phyloP scores from a whole-genome alignment of 139 green algal species.

The Zygnema cylindricum region DNA sequence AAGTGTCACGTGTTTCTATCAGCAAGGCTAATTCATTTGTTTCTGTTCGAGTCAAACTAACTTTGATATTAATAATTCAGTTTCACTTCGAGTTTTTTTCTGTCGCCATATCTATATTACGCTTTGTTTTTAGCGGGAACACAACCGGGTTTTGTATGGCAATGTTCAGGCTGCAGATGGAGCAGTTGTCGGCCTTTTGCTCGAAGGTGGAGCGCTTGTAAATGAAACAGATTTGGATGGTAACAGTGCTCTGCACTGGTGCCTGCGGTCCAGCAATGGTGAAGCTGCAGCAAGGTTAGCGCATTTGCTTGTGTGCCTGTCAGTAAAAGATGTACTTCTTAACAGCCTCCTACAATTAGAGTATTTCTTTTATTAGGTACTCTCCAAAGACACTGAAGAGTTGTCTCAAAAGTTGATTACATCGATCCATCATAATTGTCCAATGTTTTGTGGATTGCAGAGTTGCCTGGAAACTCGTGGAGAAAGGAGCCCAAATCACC shows the following conservation, averaged over 20 bases:
- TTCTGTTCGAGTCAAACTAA: no score
- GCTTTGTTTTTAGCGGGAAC: no score
- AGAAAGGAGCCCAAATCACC: constrained; percentile 11
- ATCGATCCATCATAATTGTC: not conserved
- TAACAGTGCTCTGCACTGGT: constrained; percentile 27
- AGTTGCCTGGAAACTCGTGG: constrained; percentile 34
- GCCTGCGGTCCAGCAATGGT: constrained; percentile 3
- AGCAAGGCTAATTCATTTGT: no score
- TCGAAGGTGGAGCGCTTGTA: constrained; percentile 10
- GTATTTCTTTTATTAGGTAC: not conserved
- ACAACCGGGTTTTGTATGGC: not conserved
- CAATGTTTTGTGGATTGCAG: constrained; percentile 2
- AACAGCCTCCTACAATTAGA: not conserved
- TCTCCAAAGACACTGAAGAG: not conserved
- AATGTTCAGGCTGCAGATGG: constrained; percentile 31
- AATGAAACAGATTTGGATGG: constrained; percentile 23
- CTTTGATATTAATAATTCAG: no score
- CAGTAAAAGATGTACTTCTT: not conserved
- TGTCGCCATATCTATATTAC: no score
- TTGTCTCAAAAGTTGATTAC: not conserved
- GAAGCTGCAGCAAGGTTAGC: not conserved
- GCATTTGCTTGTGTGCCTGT: no score
- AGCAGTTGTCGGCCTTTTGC: constrained; percentile 8
- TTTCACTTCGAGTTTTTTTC: no score
- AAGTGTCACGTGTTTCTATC: no score